These are phyloP conservation scores for Fusarium torulosum DNA, from an alignment of 2,329 filamentous ascomycete species.

Conservation along the genomic window DNA sequence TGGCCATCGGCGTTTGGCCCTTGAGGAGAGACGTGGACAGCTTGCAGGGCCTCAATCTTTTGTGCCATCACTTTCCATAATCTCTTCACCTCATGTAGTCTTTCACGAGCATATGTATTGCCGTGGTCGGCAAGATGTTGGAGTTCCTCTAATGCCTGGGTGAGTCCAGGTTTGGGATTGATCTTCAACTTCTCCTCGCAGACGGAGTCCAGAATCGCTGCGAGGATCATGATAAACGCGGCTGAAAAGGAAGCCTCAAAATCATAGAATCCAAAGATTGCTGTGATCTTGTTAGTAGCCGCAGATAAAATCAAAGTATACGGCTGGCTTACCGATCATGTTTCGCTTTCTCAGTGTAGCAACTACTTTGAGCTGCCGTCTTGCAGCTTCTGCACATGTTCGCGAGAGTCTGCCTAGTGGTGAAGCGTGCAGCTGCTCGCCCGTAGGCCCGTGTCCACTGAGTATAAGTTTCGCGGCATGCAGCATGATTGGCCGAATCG, in stretches of 20 bases:
- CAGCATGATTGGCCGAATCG: constrained; percentile 49
- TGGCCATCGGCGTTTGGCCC: constrained; percentile 17
- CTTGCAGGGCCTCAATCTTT: constrained; percentile 45
- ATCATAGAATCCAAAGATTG: constrained; percentile 47
- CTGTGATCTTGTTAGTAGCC: constrained; percentile 4
- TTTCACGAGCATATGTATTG: constrained; percentile 46
- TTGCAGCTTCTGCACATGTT: constrained; percentile 49
- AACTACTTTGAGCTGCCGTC: constrained; percentile 47
- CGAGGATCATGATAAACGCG: constrained; percentile 47
- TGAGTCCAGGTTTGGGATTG: constrained; percentile 44
- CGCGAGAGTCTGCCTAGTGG: constrained; percentile 47
- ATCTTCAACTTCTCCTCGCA: constrained; percentile 46
- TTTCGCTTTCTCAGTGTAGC: constrained; percentile 48
- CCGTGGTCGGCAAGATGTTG: constrained; percentile 48
- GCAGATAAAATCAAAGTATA: fast-evolving
- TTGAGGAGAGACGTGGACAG: constrained; percentile 43
- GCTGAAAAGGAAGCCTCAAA: constrained; percentile 48
- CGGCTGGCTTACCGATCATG: constrained; percentile 43
- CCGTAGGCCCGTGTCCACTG: constrained; percentile 41
- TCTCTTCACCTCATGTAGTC: constrained; percentile 43
- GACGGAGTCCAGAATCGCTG: constrained; percentile 45
- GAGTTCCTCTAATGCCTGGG: constrained; percentile 47
- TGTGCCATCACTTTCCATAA: constrained; percentile 46
- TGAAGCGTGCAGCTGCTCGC: constrained; percentile 43
- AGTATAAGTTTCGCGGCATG: constrained; percentile 49